Percentiles rank a stretch among this genome's conserved stretches.
These are phyloP conservation scores for Komagataella ulmi DNA, from an alignment of 805 yeast genomes.

Conservation along the genomic window DNA sequence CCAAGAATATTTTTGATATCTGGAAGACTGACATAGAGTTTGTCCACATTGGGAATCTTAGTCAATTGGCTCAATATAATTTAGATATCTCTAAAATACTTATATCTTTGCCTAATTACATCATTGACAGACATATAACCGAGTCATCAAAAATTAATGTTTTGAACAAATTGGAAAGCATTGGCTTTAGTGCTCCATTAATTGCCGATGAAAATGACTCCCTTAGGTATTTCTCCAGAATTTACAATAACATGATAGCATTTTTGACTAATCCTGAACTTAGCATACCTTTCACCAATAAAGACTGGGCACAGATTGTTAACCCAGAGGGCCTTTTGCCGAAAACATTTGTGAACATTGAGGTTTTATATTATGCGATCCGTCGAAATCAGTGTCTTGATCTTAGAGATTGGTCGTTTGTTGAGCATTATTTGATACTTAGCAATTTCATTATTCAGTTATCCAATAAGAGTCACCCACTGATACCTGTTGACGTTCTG, in stretches of 20 bases:
- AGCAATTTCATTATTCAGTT: slow-evolving; percentile 10
- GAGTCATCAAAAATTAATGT: slow-evolving; percentile 34
- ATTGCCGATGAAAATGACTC: slow-evolving; percentile 10
- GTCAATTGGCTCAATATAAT: slow-evolving; percentile 23
- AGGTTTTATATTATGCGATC: slow-evolving; percentile 31
- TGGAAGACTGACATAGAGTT: slow-evolving; percentile 8
- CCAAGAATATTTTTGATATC: slow-evolving; percentile 63
- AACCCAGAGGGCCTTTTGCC: slow-evolving; percentile 11
- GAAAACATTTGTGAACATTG: slow-evolving; percentile 20
- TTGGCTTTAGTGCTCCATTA: slow-evolving; percentile 17
- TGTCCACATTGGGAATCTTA: slow-evolving; percentile 20
- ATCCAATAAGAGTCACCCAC: slow-evolving; percentile 14
- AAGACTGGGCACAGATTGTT: slow-evolving; percentile 16
- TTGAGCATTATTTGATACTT: slow-evolving; percentile 19
- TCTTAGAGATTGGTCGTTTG: slow-evolving; percentile 41
- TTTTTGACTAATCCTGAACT: slow-evolving; percentile 14
- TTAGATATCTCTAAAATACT: slow-evolving; percentile 69
- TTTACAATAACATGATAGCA: slow-evolving; percentile 19
- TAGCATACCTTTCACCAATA: slow-evolving; percentile 8
- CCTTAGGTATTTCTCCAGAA: slow-evolving; percentile 15
- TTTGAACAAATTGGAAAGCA: slow-evolving; percentile 24
- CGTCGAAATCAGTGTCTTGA: slow-evolving; percentile 33
- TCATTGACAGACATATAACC: slow-evolving; percentile 34
- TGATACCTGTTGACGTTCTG: slow-evolving; percentile 12
- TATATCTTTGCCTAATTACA: slow-evolving; percentile 62